Percentiles rank a stretch among this genome's conserved stretches.
Conservation (phyloP, 2,329 filamentous ascomycete species). For the Hypoxylon sp. region DNA sequence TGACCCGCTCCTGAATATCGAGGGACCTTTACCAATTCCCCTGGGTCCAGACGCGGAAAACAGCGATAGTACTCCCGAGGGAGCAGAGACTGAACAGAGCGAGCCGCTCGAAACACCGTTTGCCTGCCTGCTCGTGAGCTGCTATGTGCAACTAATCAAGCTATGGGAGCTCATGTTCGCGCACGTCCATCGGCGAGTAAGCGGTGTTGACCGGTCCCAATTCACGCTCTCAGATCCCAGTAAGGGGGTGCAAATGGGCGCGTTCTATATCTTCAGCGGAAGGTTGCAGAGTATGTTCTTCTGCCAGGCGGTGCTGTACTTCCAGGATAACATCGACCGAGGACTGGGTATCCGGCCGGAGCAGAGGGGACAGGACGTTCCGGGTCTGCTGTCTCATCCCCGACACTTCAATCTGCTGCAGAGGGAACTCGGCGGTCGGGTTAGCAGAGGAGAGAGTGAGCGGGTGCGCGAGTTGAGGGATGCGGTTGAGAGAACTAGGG, state of each 20-base stretch:
- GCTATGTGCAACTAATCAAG: conserved; percentile 42
- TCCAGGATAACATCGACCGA: conserved; percentile 43
- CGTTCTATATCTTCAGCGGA: conserved; percentile 42
- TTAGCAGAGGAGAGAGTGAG: conserved; percentile 12
- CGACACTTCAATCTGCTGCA: conserved; percentile 39
- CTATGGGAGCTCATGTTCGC: conserved; percentile 42
- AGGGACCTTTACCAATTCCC: neutral
- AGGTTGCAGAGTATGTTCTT: conserved; percentile 42
- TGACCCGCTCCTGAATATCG: conserved; percentile 16
- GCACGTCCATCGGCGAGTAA: conserved; percentile 28
- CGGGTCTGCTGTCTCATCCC: conserved; percentile 29
- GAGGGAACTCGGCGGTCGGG: conserved; percentile 30
- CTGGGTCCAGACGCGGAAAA: neutral
- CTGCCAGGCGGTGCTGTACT: conserved; percentile 40
- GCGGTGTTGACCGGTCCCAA: conserved; percentile 17
- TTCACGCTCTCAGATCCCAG: conserved; percentile 28
- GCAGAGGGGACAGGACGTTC: conserved; percentile 17
- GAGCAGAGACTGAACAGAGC: neutral
- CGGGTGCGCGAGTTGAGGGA: conserved; percentile 29
- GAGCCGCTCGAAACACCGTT: conserved; percentile 33
- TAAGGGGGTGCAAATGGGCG: conserved; percentile 42
- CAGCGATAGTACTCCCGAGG: neutral
- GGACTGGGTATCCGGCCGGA: conserved; percentile 40
- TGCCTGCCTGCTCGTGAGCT: conserved; percentile 41
- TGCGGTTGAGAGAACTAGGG: conserved; percentile 33